Base-by-base conservation (phyloP, 202 grass and related monocot species). In the Hordeum pubiflorum region DNA sequence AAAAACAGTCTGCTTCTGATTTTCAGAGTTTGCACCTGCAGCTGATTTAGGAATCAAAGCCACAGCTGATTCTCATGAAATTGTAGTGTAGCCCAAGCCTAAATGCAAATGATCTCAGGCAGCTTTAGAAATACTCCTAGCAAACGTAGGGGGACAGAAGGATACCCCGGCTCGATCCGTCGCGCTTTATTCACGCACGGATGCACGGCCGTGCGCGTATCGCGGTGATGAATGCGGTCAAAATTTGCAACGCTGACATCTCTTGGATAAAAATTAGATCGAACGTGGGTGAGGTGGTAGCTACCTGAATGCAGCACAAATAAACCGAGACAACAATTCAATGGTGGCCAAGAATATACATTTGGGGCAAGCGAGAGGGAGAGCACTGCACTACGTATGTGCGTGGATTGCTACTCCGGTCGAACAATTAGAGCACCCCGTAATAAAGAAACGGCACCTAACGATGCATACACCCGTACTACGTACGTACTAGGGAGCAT, bases 191-290 rank as follows among this genome's bases (percentile, higher is more conserved):
- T 14, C 39, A 26, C 38, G 21, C 38, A 72, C 40, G 41, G 69
- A 29, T 50, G 24, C 69, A 72, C 41, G 69, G 41, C 24, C 69
- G 14, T 9, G 14, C 41, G 43, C 43, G 15, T 72, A 72, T 72
- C 43, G 15, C 69, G 43, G 43, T n/a, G 23, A 72, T 72, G 24
- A 72, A 72, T 72, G 69, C 69, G 43, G 69, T 72, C 69, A 52
- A 52, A 6, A 18, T 72, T 72, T 72, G 69, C 69, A 32, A 32
- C 69, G 14, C 43, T 52, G 43, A 32, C 69, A 72, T 31, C 3
- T n/a, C 41, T n/a, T 10, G 5, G 17, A 2, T 72, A 69, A 4
- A 72, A n/a, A 29, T 18, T 10, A 43, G 38, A 22, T 26, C 21
- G 38, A 22, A 69, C 21, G 38, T 43, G 66, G 20, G n/a, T 22